A percentile compares a stretch with the other conserved stretches of the same genome.
Evolutionary conservation across 495 filamentous ascomycete species (phyloP).

Genomic region (Podospora anserina): DNA sequence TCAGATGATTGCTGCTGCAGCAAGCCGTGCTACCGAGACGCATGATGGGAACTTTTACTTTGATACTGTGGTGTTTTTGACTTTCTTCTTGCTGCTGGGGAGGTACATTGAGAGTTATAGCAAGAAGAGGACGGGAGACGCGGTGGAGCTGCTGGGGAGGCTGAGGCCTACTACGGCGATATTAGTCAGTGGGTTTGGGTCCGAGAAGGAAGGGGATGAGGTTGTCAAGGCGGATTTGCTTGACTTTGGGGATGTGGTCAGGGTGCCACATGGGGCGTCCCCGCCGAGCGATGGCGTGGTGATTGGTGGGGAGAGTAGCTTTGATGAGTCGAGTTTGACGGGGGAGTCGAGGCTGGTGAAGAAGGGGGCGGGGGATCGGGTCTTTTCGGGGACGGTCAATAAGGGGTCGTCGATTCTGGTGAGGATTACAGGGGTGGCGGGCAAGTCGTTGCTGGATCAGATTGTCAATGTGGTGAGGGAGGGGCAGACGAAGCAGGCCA

Average conservation of each 20-base stretch:
- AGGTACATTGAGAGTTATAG: constrained; percentile 86
- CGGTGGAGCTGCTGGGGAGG: constrained; percentile 73
- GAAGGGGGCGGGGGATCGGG: constrained; percentile 66
- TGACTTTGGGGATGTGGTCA: constrained; percentile 78
- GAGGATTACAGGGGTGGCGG: constrained; percentile 64
- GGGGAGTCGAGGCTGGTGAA: constrained; percentile 78
- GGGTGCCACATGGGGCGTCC: constrained; percentile 72
- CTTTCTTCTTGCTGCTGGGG: constrained; percentile 79
- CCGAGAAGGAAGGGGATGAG: constrained; percentile 32
- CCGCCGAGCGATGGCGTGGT: constrained; percentile 82
- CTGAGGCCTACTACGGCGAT: constrained; percentile 77
- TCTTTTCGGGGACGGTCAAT: constrained; percentile 88
- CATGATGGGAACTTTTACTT: constrained; percentile 72
- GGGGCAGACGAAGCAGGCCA: constrained; percentile 83
- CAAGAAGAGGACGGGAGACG: constrained; percentile 88
- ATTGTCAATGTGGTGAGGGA: constrained; percentile 89
- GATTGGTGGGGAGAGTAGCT: constrained; percentile 60
- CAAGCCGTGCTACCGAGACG: constrained; percentile 29
- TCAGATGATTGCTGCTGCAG: constrained; percentile 69
- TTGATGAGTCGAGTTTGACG: constrained; percentile 88
- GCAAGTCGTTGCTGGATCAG: constrained; percentile 85
- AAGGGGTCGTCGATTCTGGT: constrained; percentile 67
- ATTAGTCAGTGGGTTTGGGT: constrained; percentile 51
- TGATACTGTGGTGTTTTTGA: constrained; percentile 91
- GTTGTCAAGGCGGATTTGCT: constrained; percentile 67